Conservation (phyloP, 2,329 filamentous ascomycete species). For the Fusarium pseudograminearum region DNA sequence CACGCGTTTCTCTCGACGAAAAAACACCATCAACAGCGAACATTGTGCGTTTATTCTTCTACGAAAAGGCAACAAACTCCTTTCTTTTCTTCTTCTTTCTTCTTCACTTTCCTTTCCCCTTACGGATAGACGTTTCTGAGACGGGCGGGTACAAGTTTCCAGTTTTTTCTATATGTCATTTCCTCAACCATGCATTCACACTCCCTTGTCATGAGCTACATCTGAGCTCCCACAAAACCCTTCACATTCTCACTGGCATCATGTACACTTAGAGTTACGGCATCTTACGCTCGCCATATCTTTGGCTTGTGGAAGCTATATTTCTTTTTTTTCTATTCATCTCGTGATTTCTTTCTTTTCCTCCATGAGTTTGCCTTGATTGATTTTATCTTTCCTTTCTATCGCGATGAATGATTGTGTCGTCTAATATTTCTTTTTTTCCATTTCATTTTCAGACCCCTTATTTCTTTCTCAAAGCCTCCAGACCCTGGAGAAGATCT, state of each 20-base stretch:
- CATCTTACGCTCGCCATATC: not conserved
- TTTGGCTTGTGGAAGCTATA: conserved; percentile 4
- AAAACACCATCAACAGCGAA: conserved; percentile 1
- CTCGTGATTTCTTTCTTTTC: conserved; percentile 12
- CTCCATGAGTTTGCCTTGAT: not conserved
- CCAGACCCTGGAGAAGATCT: conserved; percentile 78
- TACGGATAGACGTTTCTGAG: not conserved
- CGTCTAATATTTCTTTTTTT: not conserved
- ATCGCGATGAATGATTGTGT: not conserved
- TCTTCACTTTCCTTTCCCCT: conserved; percentile 1
- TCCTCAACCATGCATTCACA: conserved; percentile 1
- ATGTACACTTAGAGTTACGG: conserved; percentile 1
- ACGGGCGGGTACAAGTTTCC: not conserved
- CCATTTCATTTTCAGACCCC: not conserved
- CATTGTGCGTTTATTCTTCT: not conserved
- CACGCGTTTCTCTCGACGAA: not conserved
- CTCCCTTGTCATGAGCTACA: conserved; percentile 15
- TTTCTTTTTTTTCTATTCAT: not conserved
- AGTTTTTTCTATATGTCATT: not conserved
- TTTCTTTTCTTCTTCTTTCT: not conserved
- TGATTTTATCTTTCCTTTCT: conserved; percentile 1
- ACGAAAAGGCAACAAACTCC: not conserved
- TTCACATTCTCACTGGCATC: conserved; percentile 1
- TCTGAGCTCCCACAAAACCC: not conserved
- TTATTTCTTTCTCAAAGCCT: conserved; percentile 58